Conservation (phyloP, 2,329 filamentous ascomycete genomes). For the Scedosporium apiospermum region DNA sequence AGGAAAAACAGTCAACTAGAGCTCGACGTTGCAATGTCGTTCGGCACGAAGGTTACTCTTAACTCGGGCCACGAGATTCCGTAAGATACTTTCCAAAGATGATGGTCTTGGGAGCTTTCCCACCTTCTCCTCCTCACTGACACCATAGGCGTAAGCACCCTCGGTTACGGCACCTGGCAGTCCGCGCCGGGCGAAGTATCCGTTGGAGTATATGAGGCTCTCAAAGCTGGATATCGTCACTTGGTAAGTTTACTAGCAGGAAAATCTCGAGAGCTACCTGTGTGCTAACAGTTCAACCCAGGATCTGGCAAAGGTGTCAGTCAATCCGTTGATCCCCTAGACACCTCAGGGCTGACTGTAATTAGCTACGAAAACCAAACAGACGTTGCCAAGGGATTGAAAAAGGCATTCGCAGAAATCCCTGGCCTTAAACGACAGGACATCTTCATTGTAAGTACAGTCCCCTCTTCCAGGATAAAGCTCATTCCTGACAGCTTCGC, state of each 20-base stretch:
- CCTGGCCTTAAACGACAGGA: slow-evolving; percentile 43
- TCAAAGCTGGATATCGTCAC: slow-evolving; percentile 55
- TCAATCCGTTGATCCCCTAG: not conserved
- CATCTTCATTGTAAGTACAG: slow-evolving; percentile 35
- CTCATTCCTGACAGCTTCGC: not conserved
- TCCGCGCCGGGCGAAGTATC: slow-evolving; percentile 55
- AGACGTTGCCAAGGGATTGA: slow-evolving; percentile 48
- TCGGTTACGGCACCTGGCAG: slow-evolving; percentile 59
- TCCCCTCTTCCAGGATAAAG: not conserved
- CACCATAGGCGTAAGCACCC: slow-evolving; percentile 16
- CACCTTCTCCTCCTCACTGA: no score
- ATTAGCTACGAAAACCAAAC: slow-evolving; percentile 51
- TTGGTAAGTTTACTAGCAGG: slow-evolving; percentile 24
- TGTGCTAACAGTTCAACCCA: not conserved
- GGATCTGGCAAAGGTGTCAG: slow-evolving; percentile 31
- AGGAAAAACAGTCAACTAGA: no score
- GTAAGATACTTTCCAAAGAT: not conserved
- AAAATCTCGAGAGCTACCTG: not conserved
- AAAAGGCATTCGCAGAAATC: slow-evolving; percentile 32
- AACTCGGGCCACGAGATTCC: slow-evolving; percentile 59
- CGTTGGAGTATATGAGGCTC: slow-evolving; percentile 53
- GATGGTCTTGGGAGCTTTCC: no score
- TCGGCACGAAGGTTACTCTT: slow-evolving; percentile 45
- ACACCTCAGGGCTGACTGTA: not conserved
- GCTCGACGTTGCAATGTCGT: slow-evolving; percentile 37